Base-by-base conservation (phyloP, 225 moss, liverwort and hornwort genomes). In the Antitrichia curtipendula region DNA sequence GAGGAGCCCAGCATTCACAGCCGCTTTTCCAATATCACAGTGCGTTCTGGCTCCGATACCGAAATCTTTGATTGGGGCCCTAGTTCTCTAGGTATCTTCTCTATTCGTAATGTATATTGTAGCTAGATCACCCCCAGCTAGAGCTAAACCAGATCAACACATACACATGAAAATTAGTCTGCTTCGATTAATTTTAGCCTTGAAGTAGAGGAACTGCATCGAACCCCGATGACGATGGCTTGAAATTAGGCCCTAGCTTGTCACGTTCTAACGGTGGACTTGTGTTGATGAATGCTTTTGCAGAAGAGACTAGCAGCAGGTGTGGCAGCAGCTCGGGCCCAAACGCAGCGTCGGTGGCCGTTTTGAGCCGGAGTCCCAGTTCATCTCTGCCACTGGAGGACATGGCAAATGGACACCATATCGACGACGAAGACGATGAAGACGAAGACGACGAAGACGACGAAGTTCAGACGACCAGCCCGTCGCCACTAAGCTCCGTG, bases 41-140 rank as follows among this genome's bases (percentile, higher is more conserved):
- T 93, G 93, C 93, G 92, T 93, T 92, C 93, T 93, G 93, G 93
- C 93, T 91, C 93, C 89, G 93, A 90, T 90, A 85, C 93, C 90
- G 91, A 92, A 89, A 90, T 84, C 92, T 92, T 93, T 93, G 90
- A 92, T 89, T 93, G 93, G 90, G 93, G 90, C 87, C 93, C 88
- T 93, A 93, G 93, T 93, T 92, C 90, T 88, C 92, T 93, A 93
- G 93, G 93, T 92, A 93, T 93, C 90, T 91, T 88, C 92, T 93
- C 93, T 88, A 92, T 93, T 93, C 91, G 92, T 90, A 90, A 86
- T 53, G 24, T 73, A 3, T 65, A 82, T 66, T 82, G 53, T 27
- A 65, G 82, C 56, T 85, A 89, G 80, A 86, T 77, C 82, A 78
- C 45, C 85, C 78, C 53, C 34, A 82, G 38, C 52, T 36, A 52